Base-by-base conservation (phyloP, 768 basidiomycete genomes). In the Termitomyces sp. region DNA sequence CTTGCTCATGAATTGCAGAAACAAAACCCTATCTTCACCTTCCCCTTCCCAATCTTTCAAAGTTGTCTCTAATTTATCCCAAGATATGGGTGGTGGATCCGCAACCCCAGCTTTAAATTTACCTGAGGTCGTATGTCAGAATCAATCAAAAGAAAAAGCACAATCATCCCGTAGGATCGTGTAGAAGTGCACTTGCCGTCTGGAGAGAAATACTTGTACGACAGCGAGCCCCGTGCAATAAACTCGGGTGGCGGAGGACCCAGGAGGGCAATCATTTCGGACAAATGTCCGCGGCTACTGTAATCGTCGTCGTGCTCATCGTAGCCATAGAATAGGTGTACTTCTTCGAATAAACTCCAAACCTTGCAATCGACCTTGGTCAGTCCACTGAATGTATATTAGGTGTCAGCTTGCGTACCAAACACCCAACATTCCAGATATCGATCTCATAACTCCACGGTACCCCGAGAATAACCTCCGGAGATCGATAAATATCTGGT, bases 161-260 rank as follows among this genome's bases (percentile, higher is more conserved):
- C 7, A 9, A 48, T n/a, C n/a, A n/a, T n/a, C n/a, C n/a, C n/a
- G n/a, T n/a, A n/a, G n/a, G n/a, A n/a, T n/a, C n/a, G n/a, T n/a
- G n/a, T n/a, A 34, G 32, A 48, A 19, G 32, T 48, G 23, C 23
- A 38, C 49, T 35, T 35, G 19, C 29, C 29, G 23, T 41, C 21
- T 23, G 31, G 29, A 41, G 38, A 27, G 32, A 49, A 53, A 12
- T 23, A 38, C 19, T n/a, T 41, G 10, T 25, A 46, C 21, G 9
- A 10, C 1, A 10, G 9, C 31, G 41, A 19, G 43, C 50, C 34
- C 4, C 42, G 31, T 3, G 4, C 14, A 12, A 54, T 14, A 27
- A 58, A 46, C 3, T 58, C 50, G 7, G 14, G 51, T 6, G 57
- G 52, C 23, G 57, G 57, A 35, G 31, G 49, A 12, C 57, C 57